phyloP scores from a whole-genome alignment of 2,329 filamentous ascomycete species.

The Trichoderma breve region DNA sequence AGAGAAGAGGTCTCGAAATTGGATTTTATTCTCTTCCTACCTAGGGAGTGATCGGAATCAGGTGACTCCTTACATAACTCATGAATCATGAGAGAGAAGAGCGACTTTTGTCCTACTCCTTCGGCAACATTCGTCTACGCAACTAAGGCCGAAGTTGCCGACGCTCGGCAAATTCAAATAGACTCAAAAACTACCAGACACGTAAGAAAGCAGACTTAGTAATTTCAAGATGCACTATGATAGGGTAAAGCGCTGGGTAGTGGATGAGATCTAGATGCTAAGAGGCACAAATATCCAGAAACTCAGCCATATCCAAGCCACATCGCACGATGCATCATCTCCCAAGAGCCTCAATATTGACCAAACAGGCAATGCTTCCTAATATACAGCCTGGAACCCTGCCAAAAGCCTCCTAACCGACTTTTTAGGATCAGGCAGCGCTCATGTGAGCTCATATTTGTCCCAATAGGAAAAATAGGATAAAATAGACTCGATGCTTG shows the following conservation, averaged over 20 bases:
- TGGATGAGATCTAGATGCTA: background rate
- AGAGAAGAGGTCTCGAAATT: background rate
- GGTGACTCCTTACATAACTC: background rate
- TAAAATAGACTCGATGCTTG: background rate
- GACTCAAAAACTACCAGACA: background rate
- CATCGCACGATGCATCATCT: background rate
- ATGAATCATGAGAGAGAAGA: background rate
- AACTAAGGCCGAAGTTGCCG: background rate
- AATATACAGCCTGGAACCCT: rapidly evolving
- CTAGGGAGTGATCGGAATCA: background rate
- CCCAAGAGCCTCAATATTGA: background rate
- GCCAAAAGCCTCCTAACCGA: background rate
- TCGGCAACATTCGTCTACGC: background rate
- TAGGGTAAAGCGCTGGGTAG: background rate
- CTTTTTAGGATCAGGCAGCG: background rate
- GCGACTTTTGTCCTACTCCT: background rate
- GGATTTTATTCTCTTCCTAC: background rate
- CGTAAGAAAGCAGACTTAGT: background rate
- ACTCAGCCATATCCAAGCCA: background rate
- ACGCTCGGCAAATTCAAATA: background rate
- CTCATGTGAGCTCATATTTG: background rate
- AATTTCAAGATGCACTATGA: background rate
- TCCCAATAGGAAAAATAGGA: slow-evolving; percentile 5
- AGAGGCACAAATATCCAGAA: background rate
- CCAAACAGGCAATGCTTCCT: background rate